Evolutionary conservation across 495 filamentous ascomycete genomes (phyloP).

Genomic region (Daldinia childiae): DNA sequence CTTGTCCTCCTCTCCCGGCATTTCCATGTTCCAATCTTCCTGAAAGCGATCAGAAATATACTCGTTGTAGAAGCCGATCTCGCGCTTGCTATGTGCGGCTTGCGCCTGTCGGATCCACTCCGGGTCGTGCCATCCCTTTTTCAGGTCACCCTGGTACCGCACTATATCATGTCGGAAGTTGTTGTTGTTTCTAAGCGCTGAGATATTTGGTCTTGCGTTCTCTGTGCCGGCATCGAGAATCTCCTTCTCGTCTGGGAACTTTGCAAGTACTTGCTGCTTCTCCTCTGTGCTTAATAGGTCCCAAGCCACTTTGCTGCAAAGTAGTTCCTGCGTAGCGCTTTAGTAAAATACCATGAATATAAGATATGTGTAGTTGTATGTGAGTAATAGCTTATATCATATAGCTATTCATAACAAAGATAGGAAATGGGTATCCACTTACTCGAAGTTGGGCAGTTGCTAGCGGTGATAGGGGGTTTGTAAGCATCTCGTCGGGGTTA

Average conservation of each 20-base stretch:
- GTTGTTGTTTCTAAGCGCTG: constrained; percentile 53
- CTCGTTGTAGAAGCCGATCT: constrained; percentile 73
- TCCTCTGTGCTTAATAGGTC: constrained; percentile 64
- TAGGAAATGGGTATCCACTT: constrained; percentile 37
- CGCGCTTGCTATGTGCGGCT: constrained; percentile 67
- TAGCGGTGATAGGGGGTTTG: constrained; percentile 64
- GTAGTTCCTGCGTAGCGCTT: constrained; percentile 57
- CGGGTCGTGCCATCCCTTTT: constrained; percentile 67
- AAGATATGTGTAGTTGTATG: background rate
- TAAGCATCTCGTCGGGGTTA: constrained; percentile 53
- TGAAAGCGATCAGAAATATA: constrained; percentile 74
- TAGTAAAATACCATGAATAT: constrained; percentile 4
- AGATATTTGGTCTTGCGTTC: constrained; percentile 49
- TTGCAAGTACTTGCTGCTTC: constrained; percentile 62
- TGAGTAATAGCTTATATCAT: background rate
- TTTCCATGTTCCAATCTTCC: constrained; percentile 74
- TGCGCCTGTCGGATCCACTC: constrained; percentile 74
- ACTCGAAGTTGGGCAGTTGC: constrained; percentile 66
- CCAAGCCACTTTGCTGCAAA: constrained; percentile 67
- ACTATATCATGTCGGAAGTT: constrained; percentile 57
- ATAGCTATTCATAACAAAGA: background rate
- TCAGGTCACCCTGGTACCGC: constrained; percentile 62
- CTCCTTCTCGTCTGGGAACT: constrained; percentile 62
- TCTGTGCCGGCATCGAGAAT: constrained; percentile 47
- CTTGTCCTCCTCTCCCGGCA: constrained; percentile 32